Evolutionary conservation across 2,329 filamentous ascomycete genomes (phyloP).

Genomic region (Nigrospora osmanthi): DNA sequence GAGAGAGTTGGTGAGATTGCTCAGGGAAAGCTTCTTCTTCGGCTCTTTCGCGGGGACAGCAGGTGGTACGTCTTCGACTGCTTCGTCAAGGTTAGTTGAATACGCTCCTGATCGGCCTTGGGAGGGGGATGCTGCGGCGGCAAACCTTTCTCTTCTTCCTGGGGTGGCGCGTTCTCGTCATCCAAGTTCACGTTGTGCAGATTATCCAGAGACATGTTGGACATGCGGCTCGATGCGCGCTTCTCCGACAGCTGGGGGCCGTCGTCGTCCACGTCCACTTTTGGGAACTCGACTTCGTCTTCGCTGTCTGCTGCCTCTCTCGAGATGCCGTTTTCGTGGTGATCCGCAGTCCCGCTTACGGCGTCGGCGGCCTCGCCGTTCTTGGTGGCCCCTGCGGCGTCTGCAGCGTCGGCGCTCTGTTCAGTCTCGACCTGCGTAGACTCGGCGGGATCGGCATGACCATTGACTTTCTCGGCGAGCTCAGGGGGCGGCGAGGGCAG

Average conservation of each 20-base stretch:
- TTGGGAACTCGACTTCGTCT: neutral
- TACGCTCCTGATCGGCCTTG: neutral
- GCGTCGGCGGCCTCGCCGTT: neutral
- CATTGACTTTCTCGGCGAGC: too few species aligned
- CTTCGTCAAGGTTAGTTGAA: conserved; percentile 3
- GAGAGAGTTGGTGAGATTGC: conserved; percentile 65
- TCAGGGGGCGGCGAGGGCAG: neutral
- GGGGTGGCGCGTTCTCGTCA: conserved; percentile 37
- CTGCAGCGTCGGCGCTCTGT: too few species aligned
- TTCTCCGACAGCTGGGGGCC: conserved; percentile 16
- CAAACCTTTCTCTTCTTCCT: conserved; percentile 21
- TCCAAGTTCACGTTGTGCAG: conserved; percentile 61
- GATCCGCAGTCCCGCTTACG: neutral
- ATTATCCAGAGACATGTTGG: conserved; percentile 44
- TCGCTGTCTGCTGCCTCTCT: neutral
- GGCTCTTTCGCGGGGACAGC: conserved; percentile 27
- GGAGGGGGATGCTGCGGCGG: neutral
- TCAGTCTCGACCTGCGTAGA: too few species aligned
- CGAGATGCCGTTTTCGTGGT: neutral
- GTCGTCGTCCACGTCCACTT: conserved; percentile 3
- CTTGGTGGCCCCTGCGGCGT: too few species aligned
- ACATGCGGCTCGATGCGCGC: conserved; percentile 34
- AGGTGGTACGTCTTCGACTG: conserved; percentile 17
- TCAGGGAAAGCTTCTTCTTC: conserved; percentile 52
- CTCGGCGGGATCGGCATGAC: too few species aligned